phyloP scores from a whole-genome alignment of 1,284 basidiomycete species.

The Rhodotorula sp. region DNA sequence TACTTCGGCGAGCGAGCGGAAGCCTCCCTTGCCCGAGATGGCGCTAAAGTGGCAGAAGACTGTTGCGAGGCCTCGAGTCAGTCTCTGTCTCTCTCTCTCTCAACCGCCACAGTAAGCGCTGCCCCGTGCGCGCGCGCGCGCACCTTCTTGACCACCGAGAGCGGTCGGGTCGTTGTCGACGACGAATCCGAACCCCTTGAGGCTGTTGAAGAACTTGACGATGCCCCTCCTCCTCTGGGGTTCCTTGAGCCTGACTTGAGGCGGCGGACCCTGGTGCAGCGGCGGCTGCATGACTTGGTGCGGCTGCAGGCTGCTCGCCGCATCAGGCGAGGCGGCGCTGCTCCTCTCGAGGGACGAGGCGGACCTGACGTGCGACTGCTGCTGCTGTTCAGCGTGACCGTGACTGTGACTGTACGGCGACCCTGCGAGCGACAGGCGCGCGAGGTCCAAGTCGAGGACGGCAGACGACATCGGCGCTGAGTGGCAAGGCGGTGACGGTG shows the following conservation, averaged over 20 bases:
- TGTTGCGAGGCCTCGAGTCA: neutral
- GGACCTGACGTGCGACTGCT: neutral
- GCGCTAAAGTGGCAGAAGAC: constrained; percentile 46
- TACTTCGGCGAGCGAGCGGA: constrained; percentile 45
- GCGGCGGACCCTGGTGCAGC: constrained; percentile 28
- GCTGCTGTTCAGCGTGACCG: neutral
- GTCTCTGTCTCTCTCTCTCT: neutral
- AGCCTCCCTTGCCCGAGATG: constrained; percentile 44
- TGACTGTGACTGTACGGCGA: neutral
- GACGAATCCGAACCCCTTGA: constrained; percentile 46
- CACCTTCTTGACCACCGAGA: constrained; percentile 46
- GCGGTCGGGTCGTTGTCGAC: constrained; percentile 43
- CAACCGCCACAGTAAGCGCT: neutral
- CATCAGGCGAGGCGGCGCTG: neutral
- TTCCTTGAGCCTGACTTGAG: constrained; percentile 30
- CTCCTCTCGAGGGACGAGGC: constrained; percentile 3
- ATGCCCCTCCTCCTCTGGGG: constrained; percentile 34
- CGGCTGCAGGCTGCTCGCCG: constrained; percentile 12
- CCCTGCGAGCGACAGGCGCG: constrained; percentile 17
- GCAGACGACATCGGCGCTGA: constrained; percentile 6
- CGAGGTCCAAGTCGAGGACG: constrained; percentile 16
- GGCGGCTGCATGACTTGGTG: constrained; percentile 37
- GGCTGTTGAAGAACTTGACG: constrained; percentile 41
- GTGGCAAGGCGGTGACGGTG: neutral
- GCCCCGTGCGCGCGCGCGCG: neutral